A percentile compares a stretch with the other conserved stretches of the same genome.
Conservation (phyloP, 768 basidiomycete species). For the Cytidiella melzeri region DNA sequence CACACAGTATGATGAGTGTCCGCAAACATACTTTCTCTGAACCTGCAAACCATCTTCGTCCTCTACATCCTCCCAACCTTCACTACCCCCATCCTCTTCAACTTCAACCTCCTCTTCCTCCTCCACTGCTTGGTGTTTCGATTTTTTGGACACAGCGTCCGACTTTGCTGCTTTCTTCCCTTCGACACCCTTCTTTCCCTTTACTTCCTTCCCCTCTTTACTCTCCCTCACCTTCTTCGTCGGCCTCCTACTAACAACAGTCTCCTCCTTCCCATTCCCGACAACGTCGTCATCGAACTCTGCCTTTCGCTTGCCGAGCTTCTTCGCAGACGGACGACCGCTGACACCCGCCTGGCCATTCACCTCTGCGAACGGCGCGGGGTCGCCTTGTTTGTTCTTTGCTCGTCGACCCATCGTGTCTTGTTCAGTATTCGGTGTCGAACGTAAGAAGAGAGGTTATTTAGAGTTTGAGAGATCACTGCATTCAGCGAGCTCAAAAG, state of each 20-base stretch:
- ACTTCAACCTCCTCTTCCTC: slow-evolving; percentile 24
- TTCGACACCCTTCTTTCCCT: slow-evolving; percentile 2
- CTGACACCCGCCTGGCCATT: slow-evolving; percentile 19
- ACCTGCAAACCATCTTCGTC: slow-evolving; percentile 40
- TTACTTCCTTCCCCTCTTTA: slow-evolving; percentile 16
- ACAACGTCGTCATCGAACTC: slow-evolving; percentile 23
- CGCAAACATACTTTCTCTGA: slow-evolving; percentile 33
- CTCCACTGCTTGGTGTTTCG: slow-evolving; percentile 9
- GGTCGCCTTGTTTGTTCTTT: slow-evolving; percentile 77
- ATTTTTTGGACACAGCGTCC: not conserved
- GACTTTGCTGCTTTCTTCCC: slow-evolving; percentile 1
- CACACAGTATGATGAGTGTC: slow-evolving; percentile 2
- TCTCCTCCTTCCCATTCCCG: slow-evolving; percentile 4
- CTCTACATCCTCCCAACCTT: slow-evolving; percentile 61
- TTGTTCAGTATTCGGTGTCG: no score
- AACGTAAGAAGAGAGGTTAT: not conserved
- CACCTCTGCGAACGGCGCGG: slow-evolving; percentile 45
- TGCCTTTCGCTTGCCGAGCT: slow-evolving; percentile 72
- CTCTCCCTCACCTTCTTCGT: slow-evolving; percentile 20
- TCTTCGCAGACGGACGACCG: slow-evolving; percentile 38
- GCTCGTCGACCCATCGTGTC: slow-evolving; percentile 72
- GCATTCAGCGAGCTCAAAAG: no score
- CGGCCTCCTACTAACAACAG: slow-evolving; percentile 16
- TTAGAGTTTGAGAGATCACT: no score
- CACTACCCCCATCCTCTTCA: slow-evolving; percentile 27